These are phyloP conservation scores for Parmelia sp. DNA, from an alignment of 495 filamentous ascomycete species.

Conservation along the genomic window DNA sequence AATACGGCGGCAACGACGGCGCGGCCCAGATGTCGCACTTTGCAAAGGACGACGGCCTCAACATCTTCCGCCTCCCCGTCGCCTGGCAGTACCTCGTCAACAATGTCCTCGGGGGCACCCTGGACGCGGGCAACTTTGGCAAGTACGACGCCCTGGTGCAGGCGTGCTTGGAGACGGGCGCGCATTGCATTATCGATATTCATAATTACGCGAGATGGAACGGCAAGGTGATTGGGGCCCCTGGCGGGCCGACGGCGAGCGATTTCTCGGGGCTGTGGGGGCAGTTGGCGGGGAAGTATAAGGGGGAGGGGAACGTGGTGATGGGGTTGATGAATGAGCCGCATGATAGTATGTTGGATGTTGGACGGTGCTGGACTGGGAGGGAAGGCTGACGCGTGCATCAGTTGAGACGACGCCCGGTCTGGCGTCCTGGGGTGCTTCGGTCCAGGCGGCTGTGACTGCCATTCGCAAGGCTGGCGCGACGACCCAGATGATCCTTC, in stretches of 20 bases:
- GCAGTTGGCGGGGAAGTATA: conserved; percentile 52
- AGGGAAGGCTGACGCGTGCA: conserved; percentile 20
- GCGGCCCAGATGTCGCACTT: conserved; percentile 55
- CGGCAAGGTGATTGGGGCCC: conserved; percentile 46
- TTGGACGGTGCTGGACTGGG: background rate
- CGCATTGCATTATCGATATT: conserved; percentile 53
- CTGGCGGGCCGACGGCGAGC: conserved; percentile 39
- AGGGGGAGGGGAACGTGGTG: conserved; percentile 38
- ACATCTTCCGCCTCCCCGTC: conserved; percentile 52
- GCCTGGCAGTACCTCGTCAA: conserved; percentile 53
- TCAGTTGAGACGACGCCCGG: conserved; percentile 33
- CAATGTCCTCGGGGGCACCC: conserved; percentile 40
- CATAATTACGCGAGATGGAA: conserved; percentile 59
- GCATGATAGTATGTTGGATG: conserved; percentile 31
- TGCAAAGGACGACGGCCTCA: conserved; percentile 43
- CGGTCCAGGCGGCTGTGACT: conserved; percentile 50
- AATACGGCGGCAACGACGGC: conserved; percentile 21
- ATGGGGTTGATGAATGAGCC: conserved; percentile 64
- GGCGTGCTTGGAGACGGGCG: conserved; percentile 50
- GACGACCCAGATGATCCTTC: conserved; percentile 47
- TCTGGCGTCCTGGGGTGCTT: conserved; percentile 44
- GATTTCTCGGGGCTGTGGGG: conserved; percentile 53
- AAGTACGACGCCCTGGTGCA: conserved; percentile 53
- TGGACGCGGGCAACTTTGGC: conserved; percentile 43
- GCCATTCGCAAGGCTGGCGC: conserved; percentile 55